These are phyloP conservation scores for Sporobolomyces phaffii DNA, from an alignment of 768 basidiomycete genomes.

Conservation along the genomic window DNA sequence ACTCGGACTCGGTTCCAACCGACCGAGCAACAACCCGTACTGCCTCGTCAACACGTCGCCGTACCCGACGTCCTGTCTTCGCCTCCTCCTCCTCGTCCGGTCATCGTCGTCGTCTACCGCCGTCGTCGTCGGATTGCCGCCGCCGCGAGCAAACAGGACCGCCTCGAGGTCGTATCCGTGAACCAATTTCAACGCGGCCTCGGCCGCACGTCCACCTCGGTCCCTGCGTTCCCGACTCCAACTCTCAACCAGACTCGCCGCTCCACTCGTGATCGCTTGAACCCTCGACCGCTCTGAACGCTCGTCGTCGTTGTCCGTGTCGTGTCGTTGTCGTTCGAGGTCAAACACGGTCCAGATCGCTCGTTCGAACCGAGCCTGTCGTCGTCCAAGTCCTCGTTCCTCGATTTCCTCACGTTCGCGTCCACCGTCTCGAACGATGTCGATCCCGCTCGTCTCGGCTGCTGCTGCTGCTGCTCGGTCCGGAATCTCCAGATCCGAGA, in stretches of 20 bases:
- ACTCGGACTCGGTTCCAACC: not conserved
- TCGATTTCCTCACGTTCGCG: no score
- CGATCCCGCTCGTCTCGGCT: not conserved
- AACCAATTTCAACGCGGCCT: slow-evolving; percentile 16
- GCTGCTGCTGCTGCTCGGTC: no score
- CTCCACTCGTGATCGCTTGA: not conserved
- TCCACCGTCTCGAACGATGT: no score
- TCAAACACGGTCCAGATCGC: not conserved
- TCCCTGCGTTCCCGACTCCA: not conserved
- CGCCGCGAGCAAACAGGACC: no score
- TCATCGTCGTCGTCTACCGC: not conserved
- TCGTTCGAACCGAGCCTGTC: not conserved
- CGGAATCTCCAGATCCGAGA: not conserved
- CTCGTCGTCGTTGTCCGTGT: not conserved
- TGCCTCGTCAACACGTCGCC: slow-evolving; percentile 4
- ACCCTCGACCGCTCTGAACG: not conserved
- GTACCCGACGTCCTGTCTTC: not conserved
- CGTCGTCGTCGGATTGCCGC: not conserved
- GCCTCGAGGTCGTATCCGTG: not conserved
- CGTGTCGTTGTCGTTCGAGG: not conserved
- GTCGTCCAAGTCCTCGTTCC: no score
- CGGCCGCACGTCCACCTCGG: not conserved
- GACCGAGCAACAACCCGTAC: slow-evolving; percentile 20
- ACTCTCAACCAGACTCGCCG: slow-evolving; percentile 10
- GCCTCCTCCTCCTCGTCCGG: not conserved